Percentiles rank a stretch among this genome's conserved stretches.
Conservation (phyloP, 345 rosid species). For the Psidium friedrichsthalianum region DNA sequence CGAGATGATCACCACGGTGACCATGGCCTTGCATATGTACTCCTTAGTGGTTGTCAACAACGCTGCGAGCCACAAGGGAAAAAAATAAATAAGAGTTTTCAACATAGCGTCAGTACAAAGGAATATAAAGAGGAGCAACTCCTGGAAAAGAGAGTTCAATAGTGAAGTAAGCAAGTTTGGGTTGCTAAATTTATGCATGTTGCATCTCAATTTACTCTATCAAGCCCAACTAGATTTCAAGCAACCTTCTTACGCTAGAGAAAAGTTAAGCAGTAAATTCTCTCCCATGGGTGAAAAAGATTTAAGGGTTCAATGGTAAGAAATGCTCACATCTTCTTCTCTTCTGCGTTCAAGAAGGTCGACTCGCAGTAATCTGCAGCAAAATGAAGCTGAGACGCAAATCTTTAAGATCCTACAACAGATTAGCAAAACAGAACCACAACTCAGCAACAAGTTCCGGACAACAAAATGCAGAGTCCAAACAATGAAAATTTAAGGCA, state of each 20-base stretch:
- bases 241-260: neutral
- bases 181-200: neutral
- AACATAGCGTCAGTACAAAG: neutral
- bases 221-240: neutral
- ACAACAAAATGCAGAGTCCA: neutral
- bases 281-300: neutral
- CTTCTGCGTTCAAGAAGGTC: constrained; percentile 29
- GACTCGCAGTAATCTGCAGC: constrained; percentile 59
- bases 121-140: neutral
- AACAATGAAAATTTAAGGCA: neutral
- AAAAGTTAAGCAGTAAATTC: neutral
- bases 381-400: constrained; percentile 58
- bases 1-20: constrained; percentile 63
- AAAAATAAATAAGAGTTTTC: neutral
- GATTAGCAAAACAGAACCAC: neutral
- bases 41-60: constrained; percentile 54
- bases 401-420: constrained; percentile 45
- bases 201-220: neutral
- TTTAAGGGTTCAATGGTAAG: neutral
- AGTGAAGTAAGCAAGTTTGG: neutral
- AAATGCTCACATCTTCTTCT: constrained; percentile 31
- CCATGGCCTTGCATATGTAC: constrained; percentile 48
- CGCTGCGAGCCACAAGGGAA: constrained; percentile 12
- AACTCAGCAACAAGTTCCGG: neutral
- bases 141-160: neutral